A percentile compares a stretch with the other conserved stretches of the same genome.
Conservation (phyloP, 768 basidiomycete species). For the Pulveroboletus sp. region DNA sequence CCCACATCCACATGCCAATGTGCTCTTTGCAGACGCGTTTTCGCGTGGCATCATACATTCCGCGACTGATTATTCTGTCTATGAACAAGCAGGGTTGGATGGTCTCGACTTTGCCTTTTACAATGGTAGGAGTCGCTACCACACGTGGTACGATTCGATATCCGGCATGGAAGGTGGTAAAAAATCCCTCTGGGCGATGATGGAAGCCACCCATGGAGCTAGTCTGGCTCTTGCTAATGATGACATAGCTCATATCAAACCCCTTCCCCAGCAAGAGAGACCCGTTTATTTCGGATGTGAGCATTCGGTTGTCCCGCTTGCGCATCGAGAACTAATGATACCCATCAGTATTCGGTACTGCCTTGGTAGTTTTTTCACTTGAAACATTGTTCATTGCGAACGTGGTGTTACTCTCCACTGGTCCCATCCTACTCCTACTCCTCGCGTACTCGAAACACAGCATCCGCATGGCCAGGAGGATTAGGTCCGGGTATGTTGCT, state of each 20-base stretch:
- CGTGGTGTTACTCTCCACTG: slow-evolving; percentile 55
- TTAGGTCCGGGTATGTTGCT: slow-evolving; percentile 11
- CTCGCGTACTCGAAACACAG: slow-evolving; percentile 36
- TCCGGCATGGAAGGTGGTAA: slow-evolving; percentile 51
- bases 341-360: slow-evolving; percentile 51
- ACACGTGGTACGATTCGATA: slow-evolving; percentile 69
- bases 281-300: slow-evolving; percentile 73
- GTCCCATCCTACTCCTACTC: slow-evolving; percentile 50
- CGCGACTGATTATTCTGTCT: slow-evolving; percentile 71
- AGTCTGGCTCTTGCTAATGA: slow-evolving; percentile 52
- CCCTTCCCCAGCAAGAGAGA: slow-evolving; percentile 17
- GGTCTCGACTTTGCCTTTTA: slow-evolving; percentile 82
- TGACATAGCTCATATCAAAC: slow-evolving; percentile 25
- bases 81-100: slow-evolving; percentile 50
- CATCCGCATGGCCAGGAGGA: slow-evolving; percentile 15
- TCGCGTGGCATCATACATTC: slow-evolving; percentile 60
- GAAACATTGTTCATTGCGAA: slow-evolving; percentile 49
- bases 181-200: slow-evolving; percentile 70
- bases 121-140: slow-evolving; percentile 66
- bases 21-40: slow-evolving; percentile 66
- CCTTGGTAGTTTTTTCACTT: slow-evolving; percentile 53
- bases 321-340: background rate
- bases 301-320: slow-evolving; percentile 18
- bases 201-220: slow-evolving; percentile 58
- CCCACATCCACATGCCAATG: slow-evolving; percentile 68